These are phyloP conservation scores for Dimargaris cristalligena DNA, from an alignment of 192 early-diverging fungal species.

Conservation along the genomic window DNA sequence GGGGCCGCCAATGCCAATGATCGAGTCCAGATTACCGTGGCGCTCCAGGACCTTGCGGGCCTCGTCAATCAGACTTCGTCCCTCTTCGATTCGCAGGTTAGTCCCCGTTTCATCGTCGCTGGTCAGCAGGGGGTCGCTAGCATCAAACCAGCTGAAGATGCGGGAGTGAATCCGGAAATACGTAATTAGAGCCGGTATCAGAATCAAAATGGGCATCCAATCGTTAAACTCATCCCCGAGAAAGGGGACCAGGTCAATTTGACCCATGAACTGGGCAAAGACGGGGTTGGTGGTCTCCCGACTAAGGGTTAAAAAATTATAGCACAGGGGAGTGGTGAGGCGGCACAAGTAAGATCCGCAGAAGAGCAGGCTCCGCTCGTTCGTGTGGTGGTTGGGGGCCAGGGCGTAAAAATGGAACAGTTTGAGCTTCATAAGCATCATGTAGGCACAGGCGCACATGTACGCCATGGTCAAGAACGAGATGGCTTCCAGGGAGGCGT, in stretches of 20 bases:
- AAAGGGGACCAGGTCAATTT: constrained; percentile 76
- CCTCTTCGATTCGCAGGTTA: constrained; percentile 25
- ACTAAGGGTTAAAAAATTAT: constrained; percentile 79
- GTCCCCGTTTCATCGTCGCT: constrained; percentile 21
- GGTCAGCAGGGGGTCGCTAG: neutral
- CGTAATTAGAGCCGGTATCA: constrained; percentile 55
- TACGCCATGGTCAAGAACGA: constrained; percentile 64
- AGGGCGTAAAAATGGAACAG: constrained; percentile 78
- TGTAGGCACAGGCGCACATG: constrained; percentile 88
- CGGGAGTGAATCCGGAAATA: constrained; percentile 72
- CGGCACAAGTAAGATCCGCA: constrained; percentile 83
- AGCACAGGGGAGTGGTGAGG: constrained; percentile 71
- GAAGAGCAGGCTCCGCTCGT: constrained; percentile 79
- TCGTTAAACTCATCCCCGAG: constrained; percentile 75
- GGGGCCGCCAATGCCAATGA: neutral
- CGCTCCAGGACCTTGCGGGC: constrained; percentile 25
- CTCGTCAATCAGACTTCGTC: constrained; percentile 23
- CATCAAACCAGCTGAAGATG: constrained; percentile 44
- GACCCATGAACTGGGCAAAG: constrained; percentile 51
- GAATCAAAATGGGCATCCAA: constrained; percentile 73
- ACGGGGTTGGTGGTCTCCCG: constrained; percentile 29
- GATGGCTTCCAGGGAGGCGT: constrained; percentile 47
- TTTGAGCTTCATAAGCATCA: constrained; percentile 74
- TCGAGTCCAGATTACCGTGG: neutral
- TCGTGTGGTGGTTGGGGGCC: constrained; percentile 85